Conservation (phyloP, 768 basidiomycete species). For the Macrolepiota fuliginosa region DNA sequence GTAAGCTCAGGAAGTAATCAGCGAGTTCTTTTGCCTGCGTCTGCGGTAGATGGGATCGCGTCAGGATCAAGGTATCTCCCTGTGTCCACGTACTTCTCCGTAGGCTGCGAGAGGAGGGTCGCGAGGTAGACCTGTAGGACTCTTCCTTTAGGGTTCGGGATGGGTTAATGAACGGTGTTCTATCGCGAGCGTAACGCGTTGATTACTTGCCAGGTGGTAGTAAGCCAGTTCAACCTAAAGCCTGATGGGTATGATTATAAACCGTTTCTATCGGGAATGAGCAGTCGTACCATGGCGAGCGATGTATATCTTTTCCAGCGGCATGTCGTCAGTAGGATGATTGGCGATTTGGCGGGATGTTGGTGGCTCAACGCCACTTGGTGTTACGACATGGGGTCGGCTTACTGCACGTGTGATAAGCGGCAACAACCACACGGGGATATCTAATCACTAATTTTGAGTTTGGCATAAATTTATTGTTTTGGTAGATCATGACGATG, state of each 20-base stretch:
- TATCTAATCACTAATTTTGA: not conserved
- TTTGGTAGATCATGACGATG: constrained; percentile 16
- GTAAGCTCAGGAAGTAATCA: constrained; percentile 59
- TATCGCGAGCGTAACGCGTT: not conserved
- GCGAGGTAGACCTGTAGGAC: constrained; percentile 61
- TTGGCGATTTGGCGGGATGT: not conserved
- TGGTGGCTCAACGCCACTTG: constrained; percentile 5
- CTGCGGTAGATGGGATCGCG: constrained; percentile 27
- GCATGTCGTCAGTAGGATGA: constrained; percentile 17
- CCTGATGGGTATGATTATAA: constrained; percentile 36
- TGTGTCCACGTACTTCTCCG: constrained; percentile 50
- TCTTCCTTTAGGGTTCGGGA: constrained; percentile 42
- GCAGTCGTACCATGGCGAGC: constrained; percentile 55
- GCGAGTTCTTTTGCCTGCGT: constrained; percentile 75
- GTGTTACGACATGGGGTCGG: not conserved
- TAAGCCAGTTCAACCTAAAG: constrained; percentile 74
- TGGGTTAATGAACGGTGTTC: constrained; percentile 10
- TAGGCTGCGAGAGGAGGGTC: constrained; percentile 74
- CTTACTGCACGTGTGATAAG: constrained; percentile 7
- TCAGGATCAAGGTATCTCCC: not conserved
- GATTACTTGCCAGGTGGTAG: constrained; percentile 53
- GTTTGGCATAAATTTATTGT: constrained; percentile 3
- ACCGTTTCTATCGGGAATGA: not conserved
- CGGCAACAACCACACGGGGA: not conserved
- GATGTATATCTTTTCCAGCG: constrained; percentile 66